Evolutionary conservation across 2,329 filamentous ascomycete species (phyloP).

Genomic region (Fusarium longipes): DNA sequence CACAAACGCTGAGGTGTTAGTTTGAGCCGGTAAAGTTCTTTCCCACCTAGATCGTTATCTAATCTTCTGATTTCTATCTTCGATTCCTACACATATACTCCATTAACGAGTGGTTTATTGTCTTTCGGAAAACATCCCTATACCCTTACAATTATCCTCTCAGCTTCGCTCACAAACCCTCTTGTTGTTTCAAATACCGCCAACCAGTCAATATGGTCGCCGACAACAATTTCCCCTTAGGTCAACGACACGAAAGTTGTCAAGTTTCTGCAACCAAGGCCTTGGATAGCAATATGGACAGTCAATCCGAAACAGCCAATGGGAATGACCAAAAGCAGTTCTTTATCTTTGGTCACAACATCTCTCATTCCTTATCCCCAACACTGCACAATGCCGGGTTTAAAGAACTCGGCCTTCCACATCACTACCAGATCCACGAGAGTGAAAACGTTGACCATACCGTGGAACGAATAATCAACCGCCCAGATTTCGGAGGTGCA

Average conservation of each 20-base stretch:
- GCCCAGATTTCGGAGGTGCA: neutral
- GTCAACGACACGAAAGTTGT: accelerated
- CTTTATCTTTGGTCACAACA: conserved; percentile 18
- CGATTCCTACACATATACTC: neutral
- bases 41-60: neutral
- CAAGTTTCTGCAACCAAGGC: accelerated
- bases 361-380: conserved; percentile 9
- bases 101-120: no score
- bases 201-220: neutral
- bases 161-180: accelerated
- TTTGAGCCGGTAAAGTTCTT: conserved; percentile 7
- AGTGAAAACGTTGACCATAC: conserved; percentile 12
- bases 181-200: accelerated
- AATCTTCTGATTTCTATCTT: neutral
- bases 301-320: accelerated
- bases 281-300: accelerated
- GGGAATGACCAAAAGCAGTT: neutral
- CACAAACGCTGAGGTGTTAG: neutral
- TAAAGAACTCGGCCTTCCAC: neutral
- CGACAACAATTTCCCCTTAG: accelerated
- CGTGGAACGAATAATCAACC: neutral
- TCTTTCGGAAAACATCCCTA: no score
- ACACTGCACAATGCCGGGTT: conserved; percentile 2
- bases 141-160: neutral
- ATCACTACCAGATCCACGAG: conserved; percentile 18